Conservation (phyloP, 805 yeast genomes). For the Lachancea fermentati region DNA sequence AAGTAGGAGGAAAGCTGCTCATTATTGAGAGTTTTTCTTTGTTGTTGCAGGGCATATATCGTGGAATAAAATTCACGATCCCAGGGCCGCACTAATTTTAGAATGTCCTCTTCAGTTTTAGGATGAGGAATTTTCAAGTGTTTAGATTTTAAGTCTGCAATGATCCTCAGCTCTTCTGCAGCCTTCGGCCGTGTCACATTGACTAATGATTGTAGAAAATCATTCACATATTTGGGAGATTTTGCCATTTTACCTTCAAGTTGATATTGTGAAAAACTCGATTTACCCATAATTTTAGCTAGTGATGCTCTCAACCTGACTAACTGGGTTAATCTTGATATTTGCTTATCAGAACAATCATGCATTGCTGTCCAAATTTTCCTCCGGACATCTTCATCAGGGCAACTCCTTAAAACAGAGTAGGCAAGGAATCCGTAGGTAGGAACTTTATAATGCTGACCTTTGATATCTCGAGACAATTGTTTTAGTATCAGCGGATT, state of each 20-base stretch:
- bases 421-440: constrained; percentile 61
- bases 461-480: constrained; percentile 33
- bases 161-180: constrained; percentile 46
- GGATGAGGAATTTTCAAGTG: constrained; percentile 15
- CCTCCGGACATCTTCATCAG: constrained; percentile 51
- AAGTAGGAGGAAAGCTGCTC: constrained; percentile 63
- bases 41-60: constrained; percentile 25
- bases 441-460: constrained; percentile 46
- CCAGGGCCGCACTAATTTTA: constrained; percentile 71
- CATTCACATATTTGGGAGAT: constrained; percentile 64
- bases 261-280: constrained; percentile 72
- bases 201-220: constrained; percentile 60
- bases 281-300: constrained; percentile 66
- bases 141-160: constrained; percentile 38
- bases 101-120: constrained; percentile 36
- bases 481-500: constrained; percentile 20
- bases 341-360: constrained; percentile 57
- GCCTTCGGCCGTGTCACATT: constrained; percentile 49
- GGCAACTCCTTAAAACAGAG: constrained; percentile 54
- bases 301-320: constrained; percentile 61
- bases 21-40: constrained; percentile 32
- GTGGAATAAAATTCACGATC: constrained; percentile 68
- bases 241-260: constrained; percentile 87
- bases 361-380: constrained; percentile 73
- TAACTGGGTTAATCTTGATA: constrained; percentile 51